phyloP scores from a whole-genome alignment of 2,329 filamentous ascomycete species.

The Penicillium fuscoglaucum region DNA sequence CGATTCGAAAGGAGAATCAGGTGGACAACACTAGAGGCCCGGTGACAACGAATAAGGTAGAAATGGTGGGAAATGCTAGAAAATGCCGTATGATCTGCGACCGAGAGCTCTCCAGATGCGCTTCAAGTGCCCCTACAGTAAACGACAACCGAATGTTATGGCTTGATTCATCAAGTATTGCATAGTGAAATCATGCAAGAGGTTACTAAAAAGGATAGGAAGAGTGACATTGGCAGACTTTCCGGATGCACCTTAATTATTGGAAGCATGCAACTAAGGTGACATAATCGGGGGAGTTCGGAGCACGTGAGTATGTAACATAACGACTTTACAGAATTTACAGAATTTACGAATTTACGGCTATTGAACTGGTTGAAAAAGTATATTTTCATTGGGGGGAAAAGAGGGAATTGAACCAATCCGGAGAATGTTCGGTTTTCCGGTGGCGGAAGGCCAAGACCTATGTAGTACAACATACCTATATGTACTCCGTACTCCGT shows the following conservation, averaged over 20 bases:
- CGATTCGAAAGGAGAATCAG: constrained; percentile 11
- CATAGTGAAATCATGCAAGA: constrained; percentile 6
- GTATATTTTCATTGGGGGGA: background rate
- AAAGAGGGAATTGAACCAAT: background rate
- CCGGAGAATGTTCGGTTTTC: constrained; percentile 7
- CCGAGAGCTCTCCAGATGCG: background rate
- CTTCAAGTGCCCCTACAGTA: background rate
- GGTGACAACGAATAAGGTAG: background rate
- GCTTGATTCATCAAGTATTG: background rate
- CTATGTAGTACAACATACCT: background rate
- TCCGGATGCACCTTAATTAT: constrained; percentile 19
- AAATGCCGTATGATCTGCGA: constrained; percentile 12
- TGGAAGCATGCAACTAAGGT: constrained; percentile 15
- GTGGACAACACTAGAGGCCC: constrained; percentile 4
- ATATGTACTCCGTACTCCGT: too few relatives aligned
- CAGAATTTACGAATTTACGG: background rate
- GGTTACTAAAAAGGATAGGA: constrained; percentile 2
- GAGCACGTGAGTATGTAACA: constrained; percentile 4
- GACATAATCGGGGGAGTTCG: constrained; percentile 22
- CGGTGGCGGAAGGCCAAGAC: background rate
- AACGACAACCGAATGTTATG: background rate
- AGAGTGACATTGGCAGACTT: constrained; percentile 6
- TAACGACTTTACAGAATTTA: background rate
- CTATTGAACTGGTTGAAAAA: background rate
- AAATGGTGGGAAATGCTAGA: background rate